phyloP scores from a whole-genome alignment of 2,329 filamentous ascomycete species.

The Neonectria magnoliae region DNA sequence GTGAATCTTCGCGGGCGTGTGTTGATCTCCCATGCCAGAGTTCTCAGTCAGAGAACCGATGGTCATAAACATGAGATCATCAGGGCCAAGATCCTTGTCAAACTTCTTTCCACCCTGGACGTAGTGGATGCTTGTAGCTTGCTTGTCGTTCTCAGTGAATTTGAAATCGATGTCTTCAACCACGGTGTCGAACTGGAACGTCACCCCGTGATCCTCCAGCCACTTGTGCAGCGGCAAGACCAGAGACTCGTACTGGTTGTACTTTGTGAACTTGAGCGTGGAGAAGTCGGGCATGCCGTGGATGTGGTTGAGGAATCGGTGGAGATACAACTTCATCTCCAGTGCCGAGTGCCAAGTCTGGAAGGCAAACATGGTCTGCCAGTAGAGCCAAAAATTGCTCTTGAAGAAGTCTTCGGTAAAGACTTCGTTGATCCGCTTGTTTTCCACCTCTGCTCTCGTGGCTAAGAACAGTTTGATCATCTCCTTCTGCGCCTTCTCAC shows the following conservation, averaged over 20 bases:
- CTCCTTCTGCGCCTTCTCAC: conserved; percentile 38
- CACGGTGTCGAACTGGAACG: conserved; percentile 23
- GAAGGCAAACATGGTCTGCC: conserved; percentile 33
- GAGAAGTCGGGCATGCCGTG: conserved; percentile 29
- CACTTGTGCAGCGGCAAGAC: conserved; percentile 24
- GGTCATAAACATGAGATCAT: conserved; percentile 24
- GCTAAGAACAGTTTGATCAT: conserved; percentile 30
- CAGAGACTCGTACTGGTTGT: conserved; percentile 30
- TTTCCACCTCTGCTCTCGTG: conserved; percentile 21
- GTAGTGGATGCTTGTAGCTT: conserved; percentile 24
- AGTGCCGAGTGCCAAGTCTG: conserved; percentile 29
- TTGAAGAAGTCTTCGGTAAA: conserved; percentile 24
- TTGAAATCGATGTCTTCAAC: conserved; percentile 27
- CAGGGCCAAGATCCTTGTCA: conserved; percentile 11
- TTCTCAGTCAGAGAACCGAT: conserved; percentile 29
- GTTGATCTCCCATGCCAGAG: conserved; percentile 22
- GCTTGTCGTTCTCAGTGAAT: conserved; percentile 11
- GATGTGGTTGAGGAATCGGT: conserved; percentile 28
- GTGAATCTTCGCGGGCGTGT: conserved; percentile 9
- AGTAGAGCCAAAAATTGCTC: conserved; percentile 31
- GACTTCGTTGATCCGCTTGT: conserved; percentile 22
- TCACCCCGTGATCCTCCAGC: conserved; percentile 26
- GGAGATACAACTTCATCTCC: conserved; percentile 29
- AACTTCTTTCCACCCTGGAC: conserved; percentile 10
- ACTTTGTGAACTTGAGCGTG: conserved; percentile 26